Conservation (phyloP, 2,329 filamentous ascomycete species). For the Pleoardoris graminearum region DNA sequence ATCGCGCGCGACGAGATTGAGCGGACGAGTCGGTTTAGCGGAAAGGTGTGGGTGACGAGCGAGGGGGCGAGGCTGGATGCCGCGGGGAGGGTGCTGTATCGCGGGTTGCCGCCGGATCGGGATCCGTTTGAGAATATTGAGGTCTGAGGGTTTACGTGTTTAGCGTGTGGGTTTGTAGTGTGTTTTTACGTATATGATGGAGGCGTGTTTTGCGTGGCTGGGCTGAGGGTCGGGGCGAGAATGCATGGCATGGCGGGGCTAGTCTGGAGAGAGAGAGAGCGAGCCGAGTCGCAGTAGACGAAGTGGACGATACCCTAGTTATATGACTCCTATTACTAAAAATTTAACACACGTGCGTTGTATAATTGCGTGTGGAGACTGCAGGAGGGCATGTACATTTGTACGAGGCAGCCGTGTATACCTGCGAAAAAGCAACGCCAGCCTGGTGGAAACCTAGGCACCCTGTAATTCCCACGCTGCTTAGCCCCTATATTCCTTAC, state of each 20-base stretch:
- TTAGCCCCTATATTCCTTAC: too few relatives aligned
- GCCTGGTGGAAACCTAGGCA: too few relatives aligned
- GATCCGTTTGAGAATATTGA: constrained; percentile 48
- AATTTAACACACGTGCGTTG: background rate
- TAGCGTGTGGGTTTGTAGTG: background rate
- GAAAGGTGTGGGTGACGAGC: constrained; percentile 87
- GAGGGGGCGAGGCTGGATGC: constrained; percentile 86
- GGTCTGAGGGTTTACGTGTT: constrained; percentile 20
- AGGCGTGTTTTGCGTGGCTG: background rate
- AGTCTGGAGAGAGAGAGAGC: background rate
- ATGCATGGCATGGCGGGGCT: background rate
- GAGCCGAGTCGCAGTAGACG: background rate
- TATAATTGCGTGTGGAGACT: too few relatives aligned
- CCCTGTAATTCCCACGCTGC: too few relatives aligned
- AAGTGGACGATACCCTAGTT: constrained; percentile 1
- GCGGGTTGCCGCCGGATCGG: constrained; percentile 80
- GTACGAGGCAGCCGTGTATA: too few relatives aligned
- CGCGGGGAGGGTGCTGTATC: constrained; percentile 80
- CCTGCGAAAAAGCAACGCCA: too few relatives aligned
- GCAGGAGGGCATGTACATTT: too few relatives aligned
- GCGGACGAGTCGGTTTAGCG: constrained; percentile 74
- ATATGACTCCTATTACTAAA: background rate
- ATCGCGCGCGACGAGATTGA: constrained; percentile 89
- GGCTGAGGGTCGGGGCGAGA: background rate
- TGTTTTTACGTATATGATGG: background rate